A percentile compares a stretch with the other conserved stretches of the same genome.
Evolutionary conservation across 306 rosid genomes (phyloP).

Genomic region (Vigna reflexopilosa): DNA sequence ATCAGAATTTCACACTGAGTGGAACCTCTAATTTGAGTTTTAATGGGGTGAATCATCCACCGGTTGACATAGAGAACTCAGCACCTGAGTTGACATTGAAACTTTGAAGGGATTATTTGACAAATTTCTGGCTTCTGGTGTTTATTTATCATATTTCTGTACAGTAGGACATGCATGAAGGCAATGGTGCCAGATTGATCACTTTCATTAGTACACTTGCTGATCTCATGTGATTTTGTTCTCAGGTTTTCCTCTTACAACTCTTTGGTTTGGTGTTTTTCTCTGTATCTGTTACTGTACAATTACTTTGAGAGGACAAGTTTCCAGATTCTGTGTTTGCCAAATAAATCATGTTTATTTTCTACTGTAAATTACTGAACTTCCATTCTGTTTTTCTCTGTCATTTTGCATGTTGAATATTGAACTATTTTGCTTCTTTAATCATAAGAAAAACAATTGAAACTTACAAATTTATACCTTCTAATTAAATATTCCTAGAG

Average conservation of each 20-base stretch:
- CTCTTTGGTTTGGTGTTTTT: conserved; percentile 47
- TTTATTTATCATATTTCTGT: conserved; percentile 52
- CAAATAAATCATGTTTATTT: conserved; percentile 53
- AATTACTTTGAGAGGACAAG: conserved; percentile 53
- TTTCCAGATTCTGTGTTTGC: conserved; percentile 55
- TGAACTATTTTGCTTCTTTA: conserved; percentile 2
- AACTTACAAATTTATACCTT: background rate
- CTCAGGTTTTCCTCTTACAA: conserved; percentile 40
- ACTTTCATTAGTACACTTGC: conserved; percentile 26
- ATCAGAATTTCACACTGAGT: conserved; percentile 55
- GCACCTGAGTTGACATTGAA: conserved; percentile 85
- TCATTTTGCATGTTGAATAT: background rate
- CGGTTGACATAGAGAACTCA: conserved; percentile 50
- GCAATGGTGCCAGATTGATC: conserved; percentile 47
- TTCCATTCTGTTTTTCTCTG: conserved; percentile 29
- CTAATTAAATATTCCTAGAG: background rate
- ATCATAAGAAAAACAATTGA: background rate
- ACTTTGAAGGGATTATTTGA: conserved; percentile 60
- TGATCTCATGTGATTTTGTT: conserved; percentile 30
- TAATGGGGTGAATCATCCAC: conserved; percentile 58
- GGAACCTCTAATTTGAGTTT: conserved; percentile 63
- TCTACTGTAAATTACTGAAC: conserved; percentile 33
- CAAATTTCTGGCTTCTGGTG: conserved; percentile 37
- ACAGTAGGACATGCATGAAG: conserved; percentile 57
- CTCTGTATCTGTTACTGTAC: conserved; percentile 50